Conservation (phyloP, 768 basidiomycete genomes). For the Tremella mesenterica region DNA sequence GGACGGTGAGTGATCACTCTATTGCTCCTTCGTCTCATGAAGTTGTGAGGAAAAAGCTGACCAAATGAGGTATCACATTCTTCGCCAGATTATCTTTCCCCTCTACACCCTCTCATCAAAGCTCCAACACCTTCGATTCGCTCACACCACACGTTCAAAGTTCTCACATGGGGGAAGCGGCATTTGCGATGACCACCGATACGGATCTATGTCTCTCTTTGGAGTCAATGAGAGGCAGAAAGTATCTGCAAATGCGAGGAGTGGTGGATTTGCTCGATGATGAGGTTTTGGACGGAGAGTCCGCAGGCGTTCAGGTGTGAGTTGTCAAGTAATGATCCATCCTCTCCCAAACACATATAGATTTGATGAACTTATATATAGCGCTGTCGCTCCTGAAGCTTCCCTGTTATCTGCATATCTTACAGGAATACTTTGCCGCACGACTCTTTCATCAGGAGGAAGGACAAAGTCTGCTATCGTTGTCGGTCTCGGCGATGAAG, state of each 20-base stretch:
- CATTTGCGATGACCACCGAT: slow-evolving; percentile 22
- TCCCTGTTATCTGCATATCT: slow-evolving; percentile 32
- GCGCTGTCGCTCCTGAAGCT: slow-evolving; percentile 22
- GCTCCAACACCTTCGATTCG: slow-evolving; percentile 34
- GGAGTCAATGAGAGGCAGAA: slow-evolving; percentile 41
- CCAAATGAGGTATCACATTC: slow-evolving; percentile 31
- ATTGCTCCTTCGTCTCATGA: neutral
- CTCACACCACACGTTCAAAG: slow-evolving; percentile 7
- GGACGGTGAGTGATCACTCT: slow-evolving; percentile 24
- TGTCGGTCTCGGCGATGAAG: slow-evolving; percentile 41
- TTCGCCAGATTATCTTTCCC: slow-evolving; percentile 30
- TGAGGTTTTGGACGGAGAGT: slow-evolving; percentile 21
- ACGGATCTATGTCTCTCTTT: slow-evolving; percentile 41
- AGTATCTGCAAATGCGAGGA: slow-evolving; percentile 33
- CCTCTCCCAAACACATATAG: neutral
- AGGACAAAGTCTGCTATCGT: slow-evolving; percentile 32
- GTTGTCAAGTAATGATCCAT: neutral
- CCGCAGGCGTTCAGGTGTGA: slow-evolving; percentile 37
- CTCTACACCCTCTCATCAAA: slow-evolving; percentile 18
- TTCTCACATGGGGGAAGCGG: slow-evolving; percentile 8
- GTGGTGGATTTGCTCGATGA: slow-evolving; percentile 27
- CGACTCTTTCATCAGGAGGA: slow-evolving; percentile 16
- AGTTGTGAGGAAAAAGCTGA: too few relatives aligned
- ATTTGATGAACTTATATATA: slow-evolving; percentile 1
- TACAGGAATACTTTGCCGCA: slow-evolving; percentile 26